A percentile compares a stretch with the other conserved stretches of the same genome.
These are phyloP conservation scores for Solanum sitiens DNA, from an alignment of 257 asterid genomes.

Conservation along the genomic window DNA sequence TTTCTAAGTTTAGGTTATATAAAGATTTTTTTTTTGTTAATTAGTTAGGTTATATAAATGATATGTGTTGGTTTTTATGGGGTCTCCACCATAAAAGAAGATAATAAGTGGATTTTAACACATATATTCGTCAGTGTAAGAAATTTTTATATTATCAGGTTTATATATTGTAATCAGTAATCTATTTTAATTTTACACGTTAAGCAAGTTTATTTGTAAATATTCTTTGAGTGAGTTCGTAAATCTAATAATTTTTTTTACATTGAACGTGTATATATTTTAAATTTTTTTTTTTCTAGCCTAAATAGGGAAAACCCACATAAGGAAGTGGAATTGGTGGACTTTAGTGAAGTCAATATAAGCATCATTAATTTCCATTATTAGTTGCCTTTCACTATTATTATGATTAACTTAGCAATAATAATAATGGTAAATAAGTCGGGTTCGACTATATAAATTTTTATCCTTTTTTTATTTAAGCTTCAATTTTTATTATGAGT, in stretches of 20 bases:
- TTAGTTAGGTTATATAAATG: not conserved
- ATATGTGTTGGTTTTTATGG: not conserved
- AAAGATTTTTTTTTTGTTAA: not conserved
- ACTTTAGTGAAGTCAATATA: constrained; percentile 25
- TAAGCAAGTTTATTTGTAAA: not conserved
- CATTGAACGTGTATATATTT: not conserved
- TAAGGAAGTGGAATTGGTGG: constrained; percentile 26
- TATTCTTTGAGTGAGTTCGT: not conserved
- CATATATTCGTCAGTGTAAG: not conserved
- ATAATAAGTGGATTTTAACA: constrained; percentile 10
- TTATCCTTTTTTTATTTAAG: not conserved
- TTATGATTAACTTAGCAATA: not conserved
- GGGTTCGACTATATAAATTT: not conserved
- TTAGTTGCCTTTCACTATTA: constrained; percentile 16
- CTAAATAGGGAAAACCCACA: constrained; percentile 58
- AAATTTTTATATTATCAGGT: not conserved
- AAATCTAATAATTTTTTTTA: not conserved
- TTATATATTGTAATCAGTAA: not conserved
- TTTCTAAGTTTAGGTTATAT: not conserved
- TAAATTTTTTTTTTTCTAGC: not conserved
- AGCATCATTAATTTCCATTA: constrained; percentile 33
- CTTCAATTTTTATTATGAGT: not conserved
- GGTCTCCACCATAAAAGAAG: constrained; percentile 20
- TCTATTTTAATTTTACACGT: not conserved
- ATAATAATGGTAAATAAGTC: fast-evolving